These are phyloP conservation scores for Tetraselmis striata DNA, from an alignment of 139 green algal genomes.

Conservation along the genomic window DNA sequence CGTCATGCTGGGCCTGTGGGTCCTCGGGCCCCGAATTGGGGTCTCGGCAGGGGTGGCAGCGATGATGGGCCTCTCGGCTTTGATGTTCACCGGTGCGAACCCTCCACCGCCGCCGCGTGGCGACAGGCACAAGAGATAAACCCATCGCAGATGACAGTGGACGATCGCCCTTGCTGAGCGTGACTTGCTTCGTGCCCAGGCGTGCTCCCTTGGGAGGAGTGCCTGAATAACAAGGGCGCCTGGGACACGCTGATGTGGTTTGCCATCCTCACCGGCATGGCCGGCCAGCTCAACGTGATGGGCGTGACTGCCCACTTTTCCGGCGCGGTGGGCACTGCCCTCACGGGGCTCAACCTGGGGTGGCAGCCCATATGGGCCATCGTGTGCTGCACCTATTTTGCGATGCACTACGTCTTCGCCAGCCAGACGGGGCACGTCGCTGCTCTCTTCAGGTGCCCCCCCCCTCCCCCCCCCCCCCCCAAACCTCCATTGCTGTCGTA, in stretches of 20 bases:
- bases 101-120: too few relatives aligned
- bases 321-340: conserved; percentile 36
- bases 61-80: conserved; percentile 85
- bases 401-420: conserved; percentile 96
- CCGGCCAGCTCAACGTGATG: conserved; percentile 57
- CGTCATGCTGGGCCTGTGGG: conserved; percentile 83
- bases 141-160: too few relatives aligned
- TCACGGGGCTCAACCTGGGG: conserved; percentile 54
- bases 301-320: conserved; percentile 69
- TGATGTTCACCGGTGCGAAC: conserved; percentile 70
- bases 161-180: too few relatives aligned
- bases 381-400: conserved; percentile 83
- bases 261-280: conserved; percentile 88
- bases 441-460: conserved; percentile 65
- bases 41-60: conserved; percentile 77
- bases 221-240: conserved; percentile 81
- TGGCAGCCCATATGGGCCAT: conserved; percentile 74
- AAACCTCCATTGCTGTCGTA: too few relatives aligned
- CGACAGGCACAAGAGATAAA: too few relatives aligned
- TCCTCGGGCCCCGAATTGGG: conserved; percentile 62
- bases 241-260: conserved; percentile 98
- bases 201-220: conserved; percentile 86
- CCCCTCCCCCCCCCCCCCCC: too few relatives aligned
- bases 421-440: conserved; percentile 92
- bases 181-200: conserved; percentile 19